Evolutionary conservation across 306 rosid species (phyloP).

Genomic region (Rosa lucieae): DNA sequence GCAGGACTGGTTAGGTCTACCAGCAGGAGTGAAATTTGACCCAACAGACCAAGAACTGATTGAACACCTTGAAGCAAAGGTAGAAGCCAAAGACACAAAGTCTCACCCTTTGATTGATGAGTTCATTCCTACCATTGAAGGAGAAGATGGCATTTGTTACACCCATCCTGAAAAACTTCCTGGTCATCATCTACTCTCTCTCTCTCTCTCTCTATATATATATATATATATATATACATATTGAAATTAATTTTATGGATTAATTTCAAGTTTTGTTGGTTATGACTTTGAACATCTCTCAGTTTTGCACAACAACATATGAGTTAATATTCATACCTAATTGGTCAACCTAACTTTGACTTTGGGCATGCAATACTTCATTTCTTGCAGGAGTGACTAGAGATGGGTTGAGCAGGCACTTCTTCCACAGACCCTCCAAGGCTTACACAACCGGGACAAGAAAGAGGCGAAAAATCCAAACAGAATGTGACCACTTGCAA

Average conservation of each 20-base stretch:
- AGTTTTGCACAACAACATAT: background rate
- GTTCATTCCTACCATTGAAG: constrained; percentile 95
- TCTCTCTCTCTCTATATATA: background rate
- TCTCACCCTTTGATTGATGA: constrained; percentile 98
- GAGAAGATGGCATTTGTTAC: constrained; percentile 98
- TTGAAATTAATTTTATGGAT: background rate
- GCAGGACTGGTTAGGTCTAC: constrained; percentile 98
- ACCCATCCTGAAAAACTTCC: constrained; percentile 99
- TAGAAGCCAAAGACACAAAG: constrained; percentile 69
- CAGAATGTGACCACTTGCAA: constrained; percentile 62
- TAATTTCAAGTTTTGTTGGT: constrained; percentile 15
- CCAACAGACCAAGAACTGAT: constrained; percentile 99
- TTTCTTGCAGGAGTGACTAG: constrained; percentile 67
- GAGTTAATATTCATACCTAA: constrained; percentile 49
- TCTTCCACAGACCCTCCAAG: constrained; percentile 94
- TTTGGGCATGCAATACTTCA: constrained; percentile 4
- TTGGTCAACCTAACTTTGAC: constrained; percentile 58
- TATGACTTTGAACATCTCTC: constrained; percentile 19
- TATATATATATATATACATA: no score
- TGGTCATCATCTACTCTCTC: constrained; percentile 36
- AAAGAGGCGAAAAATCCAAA: constrained; percentile 90
- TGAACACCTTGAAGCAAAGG: constrained; percentile 98
- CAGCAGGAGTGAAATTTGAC: constrained; percentile 98
- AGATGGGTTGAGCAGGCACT: constrained; percentile 94
- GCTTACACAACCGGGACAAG: constrained; percentile 99